Percentiles rank a stretch among this genome's conserved stretches.
Conservation (phyloP, 2,329 filamentous ascomycete genomes). For the Penicillium sp. region DNA sequence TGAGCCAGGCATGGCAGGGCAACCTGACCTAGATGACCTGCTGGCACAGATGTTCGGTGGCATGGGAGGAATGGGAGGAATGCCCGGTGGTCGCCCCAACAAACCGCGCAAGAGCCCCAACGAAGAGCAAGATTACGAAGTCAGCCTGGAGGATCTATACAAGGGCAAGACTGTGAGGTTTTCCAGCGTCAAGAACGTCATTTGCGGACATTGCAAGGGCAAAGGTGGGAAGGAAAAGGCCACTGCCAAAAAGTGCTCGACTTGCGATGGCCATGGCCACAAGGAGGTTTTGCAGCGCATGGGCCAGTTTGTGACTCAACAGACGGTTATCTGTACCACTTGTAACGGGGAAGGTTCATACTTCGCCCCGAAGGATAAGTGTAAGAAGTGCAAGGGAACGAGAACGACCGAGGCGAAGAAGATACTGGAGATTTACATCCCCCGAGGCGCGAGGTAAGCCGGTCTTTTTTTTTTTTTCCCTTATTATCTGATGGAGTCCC, state of each 20-base stretch:
- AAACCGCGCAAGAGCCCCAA: conserved; percentile 65
- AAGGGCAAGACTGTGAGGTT: conserved; percentile 99
- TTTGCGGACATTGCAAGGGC: conserved; percentile 85
- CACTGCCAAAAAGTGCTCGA: conserved; percentile 76
- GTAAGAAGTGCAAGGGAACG: conserved; percentile 98
- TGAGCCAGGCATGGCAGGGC: conserved; percentile 61
- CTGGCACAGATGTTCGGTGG: conserved; percentile 80
- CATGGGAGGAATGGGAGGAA: conserved; percentile 33
- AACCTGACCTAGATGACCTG: conserved; percentile 80
- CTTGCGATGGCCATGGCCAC: conserved; percentile 76
- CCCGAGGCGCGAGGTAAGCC: conserved; percentile 68
- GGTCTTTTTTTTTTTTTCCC: background rate
- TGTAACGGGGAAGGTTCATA: conserved; percentile 83
- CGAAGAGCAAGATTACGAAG: conserved; percentile 87
- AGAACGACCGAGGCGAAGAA: conserved; percentile 85
- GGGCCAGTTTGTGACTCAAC: conserved; percentile 79
- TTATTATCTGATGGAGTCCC: background rate
- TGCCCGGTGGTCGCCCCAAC: conserved; percentile 35
- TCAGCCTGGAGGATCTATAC: conserved; percentile 91
- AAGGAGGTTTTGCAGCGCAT: conserved; percentile 77
- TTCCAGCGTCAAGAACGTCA: conserved; percentile 86
- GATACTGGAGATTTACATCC: conserved; percentile 93
- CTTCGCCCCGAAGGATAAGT: conserved; percentile 94
- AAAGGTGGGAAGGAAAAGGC: conserved; percentile 88
- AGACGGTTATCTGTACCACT: conserved; percentile 73